Base-by-base conservation (phyloP, 2,329 filamentous ascomycete species). In the Paracorniculantispora psalliotae region DNA sequence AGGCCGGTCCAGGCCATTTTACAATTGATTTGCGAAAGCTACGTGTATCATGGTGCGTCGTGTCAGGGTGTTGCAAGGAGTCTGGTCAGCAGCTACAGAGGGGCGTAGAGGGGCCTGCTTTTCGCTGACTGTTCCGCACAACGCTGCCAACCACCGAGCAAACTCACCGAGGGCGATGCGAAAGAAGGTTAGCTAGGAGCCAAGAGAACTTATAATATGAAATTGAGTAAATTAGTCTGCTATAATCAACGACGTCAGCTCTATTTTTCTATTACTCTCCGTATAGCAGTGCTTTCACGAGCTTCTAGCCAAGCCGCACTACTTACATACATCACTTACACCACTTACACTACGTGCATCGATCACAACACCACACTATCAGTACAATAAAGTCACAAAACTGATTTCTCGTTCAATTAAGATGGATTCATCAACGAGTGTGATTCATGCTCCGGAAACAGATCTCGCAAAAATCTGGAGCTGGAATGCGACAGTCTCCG, bases 401-500 rank as follows among this genome's bases (percentile, higher is more conserved):
- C 2, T 25, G 17, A 12, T 25, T 9, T 30, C 12, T 37, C 15
- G 39, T 54, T 17, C 26, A 1, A 43, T 43, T 25, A 35, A 33
- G 26, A 54, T 54, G 51, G n/a, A 9, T 9, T 35, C 51, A 2
- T 46, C 51, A 35, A 13, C 44, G 1, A 30, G 15, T 17, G 17
- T 10, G n/a, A 19, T 19, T 21, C 25, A n/a, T 1, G 33, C 46
- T n/a, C 6, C 51, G 10, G 6, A 26, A 26, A 33, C 44, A 5
- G 46, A 57, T n/a, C 35, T 57, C 30, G 25, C 43, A 13, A 23
- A 21, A n/a, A 49, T 58, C 23, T 58, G 47, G 47, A 21, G 26
- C 13, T 58, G 59, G 37, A 65, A 65, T 52, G 59, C 61, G 33
- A 46, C 41, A 2, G 56, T 61, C 5, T 63, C 64, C 6, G 59